These are phyloP conservation scores for Setaria viridis DNA, from an alignment of 202 grass and related monocot species.

Conservation along the genomic window DNA sequence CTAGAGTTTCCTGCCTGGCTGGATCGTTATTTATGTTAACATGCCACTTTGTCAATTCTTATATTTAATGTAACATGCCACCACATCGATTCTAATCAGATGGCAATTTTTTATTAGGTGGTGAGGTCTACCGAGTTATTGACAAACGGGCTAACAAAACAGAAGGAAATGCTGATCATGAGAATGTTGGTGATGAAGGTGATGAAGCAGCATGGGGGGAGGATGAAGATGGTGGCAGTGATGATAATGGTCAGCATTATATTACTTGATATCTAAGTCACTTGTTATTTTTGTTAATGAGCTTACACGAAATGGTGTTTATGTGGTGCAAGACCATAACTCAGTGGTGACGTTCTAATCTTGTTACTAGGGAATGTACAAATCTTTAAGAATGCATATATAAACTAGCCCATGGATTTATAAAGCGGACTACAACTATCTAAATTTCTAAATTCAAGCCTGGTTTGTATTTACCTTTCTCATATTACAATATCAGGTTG, in stretches of 20 bases:
- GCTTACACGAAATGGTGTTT: neutral
- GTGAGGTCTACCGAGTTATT: slow-evolving; percentile 72
- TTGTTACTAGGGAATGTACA: neutral
- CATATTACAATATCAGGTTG: neutral
- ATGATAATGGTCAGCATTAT: slow-evolving; percentile 39
- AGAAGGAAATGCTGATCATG: slow-evolving; percentile 58
- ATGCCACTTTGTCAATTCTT: neutral
- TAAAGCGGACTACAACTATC: neutral
- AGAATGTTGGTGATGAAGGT: slow-evolving; percentile 52
- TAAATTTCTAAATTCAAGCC: neutral
- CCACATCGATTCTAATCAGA: slow-evolving; percentile 30
- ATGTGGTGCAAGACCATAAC: slow-evolving; percentile 12
- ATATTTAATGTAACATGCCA: slow-evolving; percentile 3
- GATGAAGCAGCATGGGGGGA: slow-evolving; percentile 48
- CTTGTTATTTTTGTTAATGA: neutral
- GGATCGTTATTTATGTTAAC: slow-evolving; percentile 9
- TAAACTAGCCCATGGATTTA: neutral
- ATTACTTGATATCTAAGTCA: neutral
- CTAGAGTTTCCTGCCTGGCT: neutral
- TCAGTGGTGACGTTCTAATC: neutral
- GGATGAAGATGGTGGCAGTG: slow-evolving; percentile 19
- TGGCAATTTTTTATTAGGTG: slow-evolving; percentile 58
- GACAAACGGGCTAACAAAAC: slow-evolving; percentile 69
- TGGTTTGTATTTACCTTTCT: neutral
- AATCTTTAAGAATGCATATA: neutral